Evolutionary conservation across 73 alveolate species (phyloP).

Genomic region (Paramecium octaurelia): DNA sequence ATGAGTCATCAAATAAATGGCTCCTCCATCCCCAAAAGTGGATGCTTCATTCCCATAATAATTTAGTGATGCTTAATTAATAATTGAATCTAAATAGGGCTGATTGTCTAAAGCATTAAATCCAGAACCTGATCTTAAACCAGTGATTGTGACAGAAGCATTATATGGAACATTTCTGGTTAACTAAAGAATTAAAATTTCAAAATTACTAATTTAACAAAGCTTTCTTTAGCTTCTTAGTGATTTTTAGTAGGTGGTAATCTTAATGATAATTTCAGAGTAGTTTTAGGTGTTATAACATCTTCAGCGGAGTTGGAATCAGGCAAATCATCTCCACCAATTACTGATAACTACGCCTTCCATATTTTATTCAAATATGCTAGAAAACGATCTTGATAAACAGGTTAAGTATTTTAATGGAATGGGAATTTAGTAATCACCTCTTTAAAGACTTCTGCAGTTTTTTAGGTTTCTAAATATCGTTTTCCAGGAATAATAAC

Average conservation of each 20-base stretch:
- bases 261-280: constrained; percentile 82
- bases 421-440: constrained; percentile 59
- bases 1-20: constrained; percentile 83
- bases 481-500: constrained; percentile 74
- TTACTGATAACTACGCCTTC: constrained; percentile 84
- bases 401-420: constrained; percentile 66
- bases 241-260: constrained; percentile 86
- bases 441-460: constrained; percentile 74
- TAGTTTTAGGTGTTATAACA: constrained; percentile 82
- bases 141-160: constrained; percentile 70
- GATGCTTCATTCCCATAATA: constrained; percentile 68
- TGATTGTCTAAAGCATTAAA: constrained; percentile 44
- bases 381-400: constrained; percentile 67
- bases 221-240: constrained; percentile 70
- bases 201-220: constrained; percentile 48
- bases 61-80: constrained; percentile 63
- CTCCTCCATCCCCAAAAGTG: constrained; percentile 85
- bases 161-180: constrained; percentile 84
- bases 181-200: not conserved
- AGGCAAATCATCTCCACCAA: constrained; percentile 93
- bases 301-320: constrained; percentile 83
- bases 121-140: constrained; percentile 30
- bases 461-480: constrained; percentile 66
- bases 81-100: constrained; percentile 56
- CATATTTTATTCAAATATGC: constrained; percentile 80